phyloP scores from a whole-genome alignment of 2,329 filamentous ascomycete species.

The Paecilomyces niveus region DNA sequence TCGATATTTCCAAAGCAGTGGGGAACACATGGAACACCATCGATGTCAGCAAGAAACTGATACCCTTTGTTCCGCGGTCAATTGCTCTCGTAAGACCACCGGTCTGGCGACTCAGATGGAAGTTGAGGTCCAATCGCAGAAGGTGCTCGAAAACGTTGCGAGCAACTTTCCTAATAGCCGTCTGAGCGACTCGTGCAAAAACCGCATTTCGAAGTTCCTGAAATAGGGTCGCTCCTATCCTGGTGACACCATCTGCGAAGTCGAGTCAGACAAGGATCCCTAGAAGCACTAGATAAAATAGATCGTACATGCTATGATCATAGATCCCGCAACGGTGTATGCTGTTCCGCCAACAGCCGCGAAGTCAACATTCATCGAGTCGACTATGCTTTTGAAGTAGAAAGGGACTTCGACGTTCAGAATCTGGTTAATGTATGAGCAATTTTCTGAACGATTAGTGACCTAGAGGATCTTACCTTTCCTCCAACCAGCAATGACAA shows the following conservation, averaged over 20 bases:
- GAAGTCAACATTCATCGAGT: slow-evolving; percentile 95
- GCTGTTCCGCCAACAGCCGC: slow-evolving; percentile 80
- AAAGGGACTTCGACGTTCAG: slow-evolving; percentile 97
- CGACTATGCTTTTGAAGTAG: slow-evolving; percentile 97
- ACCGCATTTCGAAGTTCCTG: slow-evolving; percentile 93
- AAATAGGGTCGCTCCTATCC: slow-evolving; percentile 82
- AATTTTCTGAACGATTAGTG: not conserved
- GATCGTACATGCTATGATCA: slow-evolving; percentile 76
- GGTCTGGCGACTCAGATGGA: slow-evolving; percentile 90
- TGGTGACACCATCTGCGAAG: slow-evolving; percentile 64
- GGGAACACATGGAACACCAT: slow-evolving; percentile 98
- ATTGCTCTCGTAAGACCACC: slow-evolving; percentile 90
- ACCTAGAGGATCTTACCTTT: slow-evolving; percentile 51
- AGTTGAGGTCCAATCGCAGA: slow-evolving; percentile 80
- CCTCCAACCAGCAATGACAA: slow-evolving; percentile 76
- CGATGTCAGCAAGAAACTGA: slow-evolving; percentile 91
- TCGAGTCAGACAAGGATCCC: slow-evolving; percentile 7
- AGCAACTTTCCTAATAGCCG: slow-evolving; percentile 86
- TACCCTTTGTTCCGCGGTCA: slow-evolving; percentile 95
- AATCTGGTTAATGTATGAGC: slow-evolving; percentile 39
- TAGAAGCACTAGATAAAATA: not conserved
- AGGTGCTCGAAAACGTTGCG: slow-evolving; percentile 89
- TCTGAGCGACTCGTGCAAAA: slow-evolving; percentile 94
- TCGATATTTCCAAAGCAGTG: slow-evolving; percentile 83
- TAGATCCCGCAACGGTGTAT: slow-evolving; percentile 78